These are phyloP conservation scores for Globisporangium splendens DNA, from an alignment of 352 stramenopile species.

Conservation along the genomic window DNA sequence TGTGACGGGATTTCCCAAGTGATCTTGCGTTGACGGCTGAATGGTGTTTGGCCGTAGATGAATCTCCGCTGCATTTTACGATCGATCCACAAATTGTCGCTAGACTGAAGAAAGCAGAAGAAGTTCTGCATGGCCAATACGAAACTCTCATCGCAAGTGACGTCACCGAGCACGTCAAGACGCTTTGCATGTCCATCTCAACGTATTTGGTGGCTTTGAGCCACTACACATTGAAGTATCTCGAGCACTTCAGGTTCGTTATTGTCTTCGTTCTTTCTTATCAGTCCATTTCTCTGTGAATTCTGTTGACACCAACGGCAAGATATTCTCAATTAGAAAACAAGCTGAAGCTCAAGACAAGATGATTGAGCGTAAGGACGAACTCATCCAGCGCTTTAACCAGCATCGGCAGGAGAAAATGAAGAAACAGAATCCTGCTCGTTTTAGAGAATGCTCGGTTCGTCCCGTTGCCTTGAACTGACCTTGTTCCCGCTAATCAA, in stretches of 20 bases:
- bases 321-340: constrained; percentile 21
- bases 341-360: constrained; percentile 36
- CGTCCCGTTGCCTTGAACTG: constrained; percentile 20
- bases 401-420: constrained; percentile 51
- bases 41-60: not conserved
- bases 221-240: constrained; percentile 19
- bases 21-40: not conserved
- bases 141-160: constrained; percentile 8
- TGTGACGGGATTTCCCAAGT: not conserved
- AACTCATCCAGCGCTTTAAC: constrained; percentile 52
- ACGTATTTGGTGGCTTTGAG: constrained; percentile 22
- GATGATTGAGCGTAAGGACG: constrained; percentile 55
- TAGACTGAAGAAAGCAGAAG: constrained; percentile 1
- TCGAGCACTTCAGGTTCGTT: constrained; percentile 22
- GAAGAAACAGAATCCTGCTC: constrained; percentile 32
- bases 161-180: constrained; percentile 16
- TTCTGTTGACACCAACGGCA: not conserved
- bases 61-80: constrained; percentile 3
- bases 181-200: constrained; percentile 25
- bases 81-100: not conserved
- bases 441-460: constrained; percentile 49
- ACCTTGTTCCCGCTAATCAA: not conserved
- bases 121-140: constrained; percentile 17
- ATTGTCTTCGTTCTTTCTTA: constrained; percentile 10
- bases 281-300: not conserved